A percentile compares a stretch with the other conserved stretches of the same genome.
These are phyloP conservation scores for Blastobotrys indianensis DNA, from an alignment of 1,139 yeast genomes.

Conservation along the genomic window DNA sequence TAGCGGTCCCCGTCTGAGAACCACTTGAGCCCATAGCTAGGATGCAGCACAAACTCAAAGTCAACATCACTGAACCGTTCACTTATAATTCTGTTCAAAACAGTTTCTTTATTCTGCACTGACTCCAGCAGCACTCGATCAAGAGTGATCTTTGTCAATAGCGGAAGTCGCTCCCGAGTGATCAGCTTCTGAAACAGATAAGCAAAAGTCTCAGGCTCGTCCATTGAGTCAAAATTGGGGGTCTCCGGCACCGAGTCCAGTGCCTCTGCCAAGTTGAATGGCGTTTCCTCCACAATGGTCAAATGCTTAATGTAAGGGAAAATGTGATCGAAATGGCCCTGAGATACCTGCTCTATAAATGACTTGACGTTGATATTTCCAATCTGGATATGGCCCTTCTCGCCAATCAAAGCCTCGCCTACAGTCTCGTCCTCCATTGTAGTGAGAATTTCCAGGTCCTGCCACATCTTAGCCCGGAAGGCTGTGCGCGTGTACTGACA, in stretches of 20 bases:
- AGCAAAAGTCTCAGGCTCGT: constrained; percentile 3
- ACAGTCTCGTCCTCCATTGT: constrained; percentile 11
- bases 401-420: constrained; percentile 5
- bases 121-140: constrained; percentile 5
- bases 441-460: constrained; percentile 5
- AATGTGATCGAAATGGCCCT: constrained; percentile 5
- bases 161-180: neutral
- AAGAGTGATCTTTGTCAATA: neutral
- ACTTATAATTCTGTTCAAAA: constrained; percentile 5
- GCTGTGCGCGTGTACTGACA: constrained; percentile 1
- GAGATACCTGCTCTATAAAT: neutral
- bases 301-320: constrained; percentile 5
- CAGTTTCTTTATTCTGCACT: constrained; percentile 5
- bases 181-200: constrained; percentile 3
- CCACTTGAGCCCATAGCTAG: constrained; percentile 11
- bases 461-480: constrained; percentile 3
- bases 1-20: constrained; percentile 6
- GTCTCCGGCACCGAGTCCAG: neutral
- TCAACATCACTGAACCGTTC: neutral
- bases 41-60: constrained; percentile 6
- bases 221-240: neutral
- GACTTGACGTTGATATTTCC: constrained; percentile 7
- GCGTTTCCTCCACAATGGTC: constrained; percentile 6
- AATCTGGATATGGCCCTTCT: constrained; percentile 7
- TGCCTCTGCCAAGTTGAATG: constrained; percentile 2